phyloP scores from a whole-genome alignment of 129 eudicot species.

The Oenanthe sinensis region DNA sequence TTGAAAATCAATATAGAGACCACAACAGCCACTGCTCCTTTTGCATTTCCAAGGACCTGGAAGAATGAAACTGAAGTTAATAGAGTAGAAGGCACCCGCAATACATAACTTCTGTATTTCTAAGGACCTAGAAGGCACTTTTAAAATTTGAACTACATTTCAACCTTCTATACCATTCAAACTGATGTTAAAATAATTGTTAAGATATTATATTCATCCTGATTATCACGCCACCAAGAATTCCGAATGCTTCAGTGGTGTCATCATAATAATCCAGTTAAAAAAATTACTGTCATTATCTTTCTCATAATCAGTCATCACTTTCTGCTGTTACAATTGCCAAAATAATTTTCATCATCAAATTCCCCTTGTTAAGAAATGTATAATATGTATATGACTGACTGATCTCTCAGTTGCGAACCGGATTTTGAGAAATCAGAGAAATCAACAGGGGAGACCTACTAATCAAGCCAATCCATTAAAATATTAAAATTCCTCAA shows the following conservation, averaged over 20 bases:
- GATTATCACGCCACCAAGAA: neutral
- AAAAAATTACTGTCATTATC: neutral
- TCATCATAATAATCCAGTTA: neutral
- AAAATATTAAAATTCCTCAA: neutral
- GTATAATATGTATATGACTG: neutral
- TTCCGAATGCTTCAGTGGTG: neutral
- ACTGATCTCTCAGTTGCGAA: neutral
- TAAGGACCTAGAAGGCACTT: neutral
- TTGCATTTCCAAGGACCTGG: constrained; percentile 87
- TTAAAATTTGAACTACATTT: neutral
- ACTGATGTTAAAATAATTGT: neutral
- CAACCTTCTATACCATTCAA: neutral
- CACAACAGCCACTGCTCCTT: constrained; percentile 87
- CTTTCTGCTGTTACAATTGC: neutral
- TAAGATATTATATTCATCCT: neutral
- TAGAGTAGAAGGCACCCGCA: neutral
- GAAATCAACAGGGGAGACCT: neutral
- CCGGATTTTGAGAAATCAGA: neutral
- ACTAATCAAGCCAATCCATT: neutral
- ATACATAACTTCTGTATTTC: neutral
- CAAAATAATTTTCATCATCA: neutral
- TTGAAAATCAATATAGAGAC: constrained; percentile 73
- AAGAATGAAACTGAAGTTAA: neutral
- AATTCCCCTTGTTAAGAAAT: neutral
- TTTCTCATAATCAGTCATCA: neutral